phyloP scores from a whole-genome alignment of 345 rosid genomes.

The Psidium friedrichsthalianum region DNA sequence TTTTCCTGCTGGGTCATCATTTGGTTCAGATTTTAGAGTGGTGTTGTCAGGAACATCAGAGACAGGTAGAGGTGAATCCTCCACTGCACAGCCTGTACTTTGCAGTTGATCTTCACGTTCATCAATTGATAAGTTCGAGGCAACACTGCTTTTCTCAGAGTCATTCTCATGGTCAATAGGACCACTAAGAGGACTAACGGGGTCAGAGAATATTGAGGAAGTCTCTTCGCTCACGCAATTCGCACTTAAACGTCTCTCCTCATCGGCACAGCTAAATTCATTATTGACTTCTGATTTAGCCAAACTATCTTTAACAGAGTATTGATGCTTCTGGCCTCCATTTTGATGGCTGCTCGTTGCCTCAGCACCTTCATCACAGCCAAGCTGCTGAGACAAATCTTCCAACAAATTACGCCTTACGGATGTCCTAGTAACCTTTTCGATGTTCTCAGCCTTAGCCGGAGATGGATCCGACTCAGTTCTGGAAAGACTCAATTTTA shows the following conservation, averaged over 20 bases:
- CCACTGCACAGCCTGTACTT: conserved; percentile 5
- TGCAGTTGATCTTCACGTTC: conserved; percentile 33
- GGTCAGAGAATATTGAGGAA: conserved; percentile 40
- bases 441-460: conserved; percentile 15
- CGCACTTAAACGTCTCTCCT: conserved; percentile 35
- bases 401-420: conserved; percentile 56
- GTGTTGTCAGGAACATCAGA: conserved; percentile 33
- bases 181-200: conserved; percentile 39
- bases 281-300: conserved; percentile 13
- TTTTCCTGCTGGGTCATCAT: conserved; percentile 18
- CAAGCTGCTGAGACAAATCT: conserved; percentile 57
- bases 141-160: conserved; percentile 50
- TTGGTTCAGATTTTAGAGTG: conserved; percentile 15
- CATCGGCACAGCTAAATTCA: conserved; percentile 9
- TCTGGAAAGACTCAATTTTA: conserved; percentile 45
- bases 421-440: conserved; percentile 24
- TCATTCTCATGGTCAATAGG: conserved; percentile 51
- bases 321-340: conserved; percentile 9
- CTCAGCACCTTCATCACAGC: conserved; percentile 34
- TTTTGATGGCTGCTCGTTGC: conserved; percentile 9
- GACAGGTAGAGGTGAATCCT: conserved; percentile 40
- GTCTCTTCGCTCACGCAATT: conserved; percentile 49
- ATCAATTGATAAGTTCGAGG: conserved; percentile 34
- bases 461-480: conserved; percentile 65
- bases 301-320: conserved; percentile 8